Evolutionary conservation across 306 rosid species (phyloP), one percentile per base, ranked within the genome.

Genomic region (Ormosia emarginata): DNA sequence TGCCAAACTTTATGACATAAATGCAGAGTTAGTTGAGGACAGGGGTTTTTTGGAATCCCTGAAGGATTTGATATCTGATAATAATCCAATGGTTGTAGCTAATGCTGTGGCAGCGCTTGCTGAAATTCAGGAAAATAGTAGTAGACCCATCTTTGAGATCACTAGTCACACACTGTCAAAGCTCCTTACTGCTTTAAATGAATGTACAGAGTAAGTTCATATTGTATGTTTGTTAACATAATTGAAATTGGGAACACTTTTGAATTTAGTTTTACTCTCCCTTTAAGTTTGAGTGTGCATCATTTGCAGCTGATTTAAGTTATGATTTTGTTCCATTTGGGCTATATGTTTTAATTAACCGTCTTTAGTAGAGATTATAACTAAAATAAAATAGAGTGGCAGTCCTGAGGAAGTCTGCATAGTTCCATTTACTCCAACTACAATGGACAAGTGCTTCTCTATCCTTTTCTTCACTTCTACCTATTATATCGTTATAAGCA

Each of bases 81-180:
- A 96, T 78, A 96, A 93, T 88, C 99, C 99, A 71, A 96, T 96
- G 99, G 99, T 96, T 89, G 99, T 96, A 75, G 99, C 99, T 75
- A 96, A 96, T 85, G 99, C 98, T 36, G 99, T 96, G 67, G 99
- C 99, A 24, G 92, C 98, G 30, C 97, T 96, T 30, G 97, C 99
- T 33, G 99, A 96, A 91, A 91, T 96, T 84, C 99, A 96, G 83
- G 99, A 96, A 71, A 91, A 87, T 70, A 93, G 97, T 70, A 90
- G 84, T 68, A 87, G 91, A 85, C 97, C 97, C 63, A 89, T 96
- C 84, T 93, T 96, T 91, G 98, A 96, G 84, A 89, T 96, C 85
- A 92, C 96, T 24, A 88, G 92, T 77, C 93, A 85, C 87, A 93
- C 97, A 4, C 94, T 96, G 56, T 85, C 99, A 71, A 96, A 96